phyloP scores from a whole-genome alignment of 73 alveolate species.

The Paraurostyla sp. region DNA sequence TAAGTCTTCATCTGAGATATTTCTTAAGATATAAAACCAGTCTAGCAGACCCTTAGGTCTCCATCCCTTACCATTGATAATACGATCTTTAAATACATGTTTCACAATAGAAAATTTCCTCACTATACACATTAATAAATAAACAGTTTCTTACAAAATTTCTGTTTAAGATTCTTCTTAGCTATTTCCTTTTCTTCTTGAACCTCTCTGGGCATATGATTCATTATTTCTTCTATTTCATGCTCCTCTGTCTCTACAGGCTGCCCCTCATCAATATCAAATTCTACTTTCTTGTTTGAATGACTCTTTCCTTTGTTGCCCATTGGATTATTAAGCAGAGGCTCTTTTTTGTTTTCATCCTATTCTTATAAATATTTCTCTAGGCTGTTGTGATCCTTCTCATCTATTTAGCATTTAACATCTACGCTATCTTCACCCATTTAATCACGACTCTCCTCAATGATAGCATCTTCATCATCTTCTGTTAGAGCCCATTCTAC shows the following conservation, averaged over 20 bases:
- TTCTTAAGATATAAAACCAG: slow-evolving; percentile 31
- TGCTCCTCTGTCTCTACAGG: too few relatives aligned
- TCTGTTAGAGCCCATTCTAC: slow-evolving; percentile 38
- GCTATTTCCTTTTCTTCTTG: not conserved
- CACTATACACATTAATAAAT: not conserved
- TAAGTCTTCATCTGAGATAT: slow-evolving; percentile 30
- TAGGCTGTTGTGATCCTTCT: too few relatives aligned
- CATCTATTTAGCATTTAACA: not conserved
- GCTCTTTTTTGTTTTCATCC: too few relatives aligned
- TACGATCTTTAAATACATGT: not conserved
- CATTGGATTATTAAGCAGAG: too few relatives aligned
- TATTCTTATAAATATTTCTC: not conserved
- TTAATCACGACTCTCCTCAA: too few relatives aligned
- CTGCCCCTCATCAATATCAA: too few relatives aligned
- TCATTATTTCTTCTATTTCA: too few relatives aligned
- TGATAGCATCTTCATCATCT: too few relatives aligned
- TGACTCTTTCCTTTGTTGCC: too few relatives aligned
- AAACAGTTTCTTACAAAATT: not conserved
- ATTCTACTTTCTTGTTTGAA: too few relatives aligned
- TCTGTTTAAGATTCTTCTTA: not conserved
- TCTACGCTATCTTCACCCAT: not conserved
- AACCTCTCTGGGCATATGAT: too few relatives aligned
- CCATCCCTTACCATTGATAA: not conserved
- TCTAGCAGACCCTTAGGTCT: not conserved
- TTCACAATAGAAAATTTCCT: slow-evolving; percentile 14